A percentile compares a stretch with the other conserved stretches of the same genome.
phyloP scores from a whole-genome alignment of 345 rosid species.

The Eucalyptus cloeziana region DNA sequence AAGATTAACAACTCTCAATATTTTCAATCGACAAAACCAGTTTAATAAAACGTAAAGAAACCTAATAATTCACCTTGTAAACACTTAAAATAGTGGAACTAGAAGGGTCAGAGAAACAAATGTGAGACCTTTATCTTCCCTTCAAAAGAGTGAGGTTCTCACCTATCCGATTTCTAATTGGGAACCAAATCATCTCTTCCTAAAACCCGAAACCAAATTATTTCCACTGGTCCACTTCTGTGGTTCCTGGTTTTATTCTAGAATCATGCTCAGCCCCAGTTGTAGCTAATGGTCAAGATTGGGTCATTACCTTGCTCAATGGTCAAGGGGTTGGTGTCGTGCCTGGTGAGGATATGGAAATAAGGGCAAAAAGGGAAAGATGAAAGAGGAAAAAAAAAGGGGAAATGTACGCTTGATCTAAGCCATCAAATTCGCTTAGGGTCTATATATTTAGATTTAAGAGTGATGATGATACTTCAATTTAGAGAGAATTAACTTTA shows the following conservation, averaged over 20 bases:
- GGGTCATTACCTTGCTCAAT: background rate
- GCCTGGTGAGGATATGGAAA: background rate
- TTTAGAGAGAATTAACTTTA: no score
- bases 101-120: background rate
- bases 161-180: no score
- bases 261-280: no score
- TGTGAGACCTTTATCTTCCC: background rate
- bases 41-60: no score
- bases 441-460: background rate
- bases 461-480: no score
- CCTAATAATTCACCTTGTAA: background rate
- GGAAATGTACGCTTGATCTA: no score
- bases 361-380: background rate
- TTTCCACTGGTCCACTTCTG: no score
- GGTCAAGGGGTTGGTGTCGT: background rate
- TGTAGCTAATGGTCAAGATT: background rate
- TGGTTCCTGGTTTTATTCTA: no score
- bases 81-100: background rate
- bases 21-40: no score
- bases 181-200: no score
- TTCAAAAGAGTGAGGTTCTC: no score
- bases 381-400: background rate
- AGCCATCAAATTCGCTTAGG: background rate
- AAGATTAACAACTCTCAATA: background rate
- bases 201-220: no score